phyloP scores from a whole-genome alignment of 2,329 filamentous ascomycete species.

The Phaeosphaeriaceae sp. region DNA sequence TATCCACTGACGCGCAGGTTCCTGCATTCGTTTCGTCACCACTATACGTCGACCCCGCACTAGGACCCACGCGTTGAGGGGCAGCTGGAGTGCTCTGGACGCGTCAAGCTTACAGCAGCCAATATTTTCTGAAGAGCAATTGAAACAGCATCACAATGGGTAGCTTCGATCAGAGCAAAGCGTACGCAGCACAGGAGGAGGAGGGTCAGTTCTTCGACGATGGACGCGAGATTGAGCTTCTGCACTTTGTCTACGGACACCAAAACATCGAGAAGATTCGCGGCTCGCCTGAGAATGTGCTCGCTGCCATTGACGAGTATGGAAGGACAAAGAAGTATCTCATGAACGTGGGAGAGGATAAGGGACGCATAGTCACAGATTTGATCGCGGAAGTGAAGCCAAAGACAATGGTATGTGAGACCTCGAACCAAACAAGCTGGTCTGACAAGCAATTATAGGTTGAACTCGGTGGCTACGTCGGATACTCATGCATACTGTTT shows the following conservation, averaged over 20 bases:
- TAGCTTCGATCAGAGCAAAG: conserved; percentile 52
- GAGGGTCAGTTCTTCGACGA: conserved; percentile 63
- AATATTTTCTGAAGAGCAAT: conserved; percentile 16
- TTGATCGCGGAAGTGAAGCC: conserved; percentile 73
- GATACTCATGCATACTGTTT: conserved; percentile 82
- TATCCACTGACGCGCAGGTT: conserved; percentile 13
- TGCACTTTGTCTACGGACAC: conserved; percentile 71
- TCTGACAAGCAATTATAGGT: conserved; percentile 52
- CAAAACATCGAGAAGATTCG: conserved; percentile 68
- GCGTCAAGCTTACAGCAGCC: conserved; percentile 25
- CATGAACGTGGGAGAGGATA: conserved; percentile 81
- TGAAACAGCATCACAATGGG: conserved; percentile 33
- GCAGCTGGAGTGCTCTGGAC: conserved; percentile 17
- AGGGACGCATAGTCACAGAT: conserved; percentile 73
- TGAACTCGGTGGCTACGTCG: conserved; percentile 81
- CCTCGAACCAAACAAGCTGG: not conserved
- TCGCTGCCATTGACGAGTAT: conserved; percentile 75
- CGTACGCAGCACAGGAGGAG: conserved; percentile 56
- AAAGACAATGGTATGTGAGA: conserved; percentile 62
- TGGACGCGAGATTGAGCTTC: conserved; percentile 75
- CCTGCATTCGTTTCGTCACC: conserved; percentile 31
- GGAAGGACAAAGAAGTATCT: conserved; percentile 71
- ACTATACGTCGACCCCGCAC: conserved; percentile 29
- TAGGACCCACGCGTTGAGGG: conserved; percentile 36
- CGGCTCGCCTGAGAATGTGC: conserved; percentile 68